Base-by-base conservation (phyloP, 768 basidiomycete species). In the Galerina marginata region DNA sequence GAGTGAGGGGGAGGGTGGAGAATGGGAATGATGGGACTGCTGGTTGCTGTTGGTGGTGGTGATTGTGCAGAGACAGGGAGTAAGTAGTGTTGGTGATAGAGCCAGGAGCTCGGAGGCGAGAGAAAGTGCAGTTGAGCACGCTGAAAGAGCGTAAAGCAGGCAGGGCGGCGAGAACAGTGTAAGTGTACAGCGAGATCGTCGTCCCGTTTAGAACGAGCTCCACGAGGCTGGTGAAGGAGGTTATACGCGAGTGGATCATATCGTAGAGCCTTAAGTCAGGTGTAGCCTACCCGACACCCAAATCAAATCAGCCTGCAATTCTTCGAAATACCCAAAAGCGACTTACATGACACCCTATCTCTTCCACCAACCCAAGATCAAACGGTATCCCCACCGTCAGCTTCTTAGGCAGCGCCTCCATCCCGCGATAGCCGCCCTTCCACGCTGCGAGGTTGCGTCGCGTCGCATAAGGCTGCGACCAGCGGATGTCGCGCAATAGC, bases 371-470 rank as follows among this genome's bases (percentile, higher is more conserved):
- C 9, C 50, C 20, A 49, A 62, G 60, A 9, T 72, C 65, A 52
- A 71, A 75, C 3, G 63, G 56, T 2, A 75, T 25, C 7, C 62
- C 65, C 7, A 73, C 53, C 23, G 67, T 70, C 42, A 73, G 47
- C 29, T 60, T 65, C 9, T 65, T 56, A 0, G 72, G 70, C 1
- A 73, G 39, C 33, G 46, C 33, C 2, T 67, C 26, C 14, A 25
- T 4, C 60, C 39, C 5, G 44, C 29, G 44, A 42, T 70, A 69
- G 0, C 56, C 60, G 7, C 56, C 50, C 10, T 49, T 49, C 72
- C 73, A 73, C n/a, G 70, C 67, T 25, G 62, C 54, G 44, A 75
- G 59, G 48, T 71, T 71, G 15, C 62, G 52, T 15, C 55, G 14
- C 1, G 71, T 66, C 14, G 64, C 60, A 10, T 63, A 52, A 1